These are phyloP conservation scores for Lentinula lateritia DNA, from an alignment of 768 basidiomycete genomes.

Conservation along the genomic window DNA sequence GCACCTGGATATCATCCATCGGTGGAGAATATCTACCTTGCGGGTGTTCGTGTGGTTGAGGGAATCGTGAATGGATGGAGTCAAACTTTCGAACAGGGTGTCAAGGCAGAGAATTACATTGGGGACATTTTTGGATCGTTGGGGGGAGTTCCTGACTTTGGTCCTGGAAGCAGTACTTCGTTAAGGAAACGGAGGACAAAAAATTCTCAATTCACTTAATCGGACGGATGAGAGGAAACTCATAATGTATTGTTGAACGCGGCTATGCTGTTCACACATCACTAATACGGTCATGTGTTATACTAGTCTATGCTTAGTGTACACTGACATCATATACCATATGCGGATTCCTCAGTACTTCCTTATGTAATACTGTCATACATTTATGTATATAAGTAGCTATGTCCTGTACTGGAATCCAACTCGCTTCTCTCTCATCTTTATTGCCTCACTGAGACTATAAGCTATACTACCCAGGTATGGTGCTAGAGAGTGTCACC, in stretches of 20 bases:
- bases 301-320: too few relatives aligned
- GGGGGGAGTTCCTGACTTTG: constrained; percentile 12
- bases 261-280: too few relatives aligned
- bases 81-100: constrained; percentile 22
- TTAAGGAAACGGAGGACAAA: background rate
- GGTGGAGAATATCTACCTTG: constrained; percentile 29
- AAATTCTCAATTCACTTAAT: background rate
- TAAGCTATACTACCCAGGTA: too few relatives aligned
- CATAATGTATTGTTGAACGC: background rate
- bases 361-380: too few relatives aligned
- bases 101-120: constrained; percentile 22
- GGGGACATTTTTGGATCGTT: constrained; percentile 21
- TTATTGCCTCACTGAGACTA: too few relatives aligned
- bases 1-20: constrained; percentile 26
- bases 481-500: too few relatives aligned
- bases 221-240: background rate
- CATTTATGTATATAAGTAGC: too few relatives aligned
- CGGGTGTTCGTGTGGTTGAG: constrained; percentile 29
- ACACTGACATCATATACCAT: too few relatives aligned
- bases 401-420: too few relatives aligned
- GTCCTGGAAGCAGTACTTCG: background rate
- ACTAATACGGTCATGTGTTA: too few relatives aligned
- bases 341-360: too few relatives aligned
- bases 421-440: too few relatives aligned
- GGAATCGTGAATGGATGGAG: constrained; percentile 29